Base-by-base conservation (phyloP, 2,329 filamentous ascomycete species). In the Acrocalymma vagum region DNA sequence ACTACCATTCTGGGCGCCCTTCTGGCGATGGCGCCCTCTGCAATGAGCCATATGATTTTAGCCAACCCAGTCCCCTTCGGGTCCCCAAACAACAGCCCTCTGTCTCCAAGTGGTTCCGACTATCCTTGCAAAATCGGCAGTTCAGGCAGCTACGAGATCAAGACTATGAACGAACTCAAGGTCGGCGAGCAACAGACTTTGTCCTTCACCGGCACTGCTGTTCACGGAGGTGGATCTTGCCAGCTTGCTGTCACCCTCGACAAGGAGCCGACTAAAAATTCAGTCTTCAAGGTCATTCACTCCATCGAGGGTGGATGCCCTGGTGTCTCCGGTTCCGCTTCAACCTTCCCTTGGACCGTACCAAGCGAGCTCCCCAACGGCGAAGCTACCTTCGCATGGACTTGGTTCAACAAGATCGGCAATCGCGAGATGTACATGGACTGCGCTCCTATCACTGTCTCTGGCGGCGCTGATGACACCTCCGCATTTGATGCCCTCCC, bases 371-470 rank as follows among this genome's bases (percentile, higher is more conserved):
- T 96, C 28, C 82, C 85, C 2, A 76, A 86, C 2, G 93, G 93
- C 6, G 78, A 88, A 21, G 87, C 86, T 23, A 86, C 86, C 0
- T 75, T 96, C 8, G 89, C 90, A 0, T 96, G 91, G 90, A 89
- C 88, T 2, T 96, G 88, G 93, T 86, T 93, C 75, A 96, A 96
- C 65, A 83, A 86, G 46, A 70, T 95, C 4, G 92, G 93, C 4
- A 93, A 95, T 74, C 84, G 91, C 1, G 93, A 97, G 38, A 89
- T 96, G 80, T 97, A 97, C 79, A 95, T 95, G 90, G 94, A 96
- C 78, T 97, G 94, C 58, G 89, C 86, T 0, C 82, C 88, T 0
- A 71, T 95, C 38, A 81, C 76, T 0, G 77, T 96, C 16, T 81
- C 81, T 3, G 75, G 72, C 2, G 73, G 75, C 17, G 64, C 72